A percentile compares a stretch with the other conserved stretches of the same genome.
These are phyloP conservation scores for Caulochytrium protostelioides DNA, from an alignment of 371 early-diverging fungal genomes.

Conservation along the genomic window DNA sequence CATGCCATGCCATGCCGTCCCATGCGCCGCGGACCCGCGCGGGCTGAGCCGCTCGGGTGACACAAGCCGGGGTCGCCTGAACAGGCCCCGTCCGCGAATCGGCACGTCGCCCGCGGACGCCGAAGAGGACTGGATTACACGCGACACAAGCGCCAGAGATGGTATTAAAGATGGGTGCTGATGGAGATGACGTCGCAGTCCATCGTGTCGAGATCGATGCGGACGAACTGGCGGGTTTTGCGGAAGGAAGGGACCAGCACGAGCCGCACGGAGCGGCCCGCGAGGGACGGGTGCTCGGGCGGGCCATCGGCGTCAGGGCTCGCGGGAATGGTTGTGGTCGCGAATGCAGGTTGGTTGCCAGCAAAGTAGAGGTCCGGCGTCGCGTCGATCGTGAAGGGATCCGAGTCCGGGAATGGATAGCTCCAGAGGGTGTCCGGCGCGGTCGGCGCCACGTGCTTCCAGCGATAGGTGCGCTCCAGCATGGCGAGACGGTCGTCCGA, in stretches of 20 bases:
- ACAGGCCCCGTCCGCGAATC: no score
- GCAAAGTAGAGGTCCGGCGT: conserved; percentile 66
- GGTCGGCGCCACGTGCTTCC: conserved; percentile 74
- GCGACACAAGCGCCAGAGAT: no score
- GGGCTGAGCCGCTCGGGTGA: no score
- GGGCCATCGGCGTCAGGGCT: conserved; percentile 19
- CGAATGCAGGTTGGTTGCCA: conserved; percentile 67
- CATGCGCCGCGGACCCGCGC: no score
- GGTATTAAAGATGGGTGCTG: no score
- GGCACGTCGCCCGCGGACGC: no score
- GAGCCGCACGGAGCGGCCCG: conserved; percentile 13
- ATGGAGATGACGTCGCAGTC: no score
- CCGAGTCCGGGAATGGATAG: conserved; percentile 58
- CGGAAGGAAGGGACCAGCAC: conserved; percentile 42
- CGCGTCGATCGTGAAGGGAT: conserved; percentile 55
- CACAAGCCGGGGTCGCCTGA: no score
- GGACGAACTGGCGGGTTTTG: conserved; percentile 31
- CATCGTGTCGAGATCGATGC: conserved; percentile 37
- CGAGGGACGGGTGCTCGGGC: background rate
- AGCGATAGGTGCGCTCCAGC: conserved; percentile 42
- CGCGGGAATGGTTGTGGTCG: conserved; percentile 17
- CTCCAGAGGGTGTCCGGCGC: conserved; percentile 82
- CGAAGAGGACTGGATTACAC: no score
- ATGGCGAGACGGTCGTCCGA: conserved; percentile 35
- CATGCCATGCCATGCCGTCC: no score